These are phyloP conservation scores for Kwoniella shivajii DNA, from an alignment of 1,284 basidiomycete species.

Conservation along the genomic window DNA sequence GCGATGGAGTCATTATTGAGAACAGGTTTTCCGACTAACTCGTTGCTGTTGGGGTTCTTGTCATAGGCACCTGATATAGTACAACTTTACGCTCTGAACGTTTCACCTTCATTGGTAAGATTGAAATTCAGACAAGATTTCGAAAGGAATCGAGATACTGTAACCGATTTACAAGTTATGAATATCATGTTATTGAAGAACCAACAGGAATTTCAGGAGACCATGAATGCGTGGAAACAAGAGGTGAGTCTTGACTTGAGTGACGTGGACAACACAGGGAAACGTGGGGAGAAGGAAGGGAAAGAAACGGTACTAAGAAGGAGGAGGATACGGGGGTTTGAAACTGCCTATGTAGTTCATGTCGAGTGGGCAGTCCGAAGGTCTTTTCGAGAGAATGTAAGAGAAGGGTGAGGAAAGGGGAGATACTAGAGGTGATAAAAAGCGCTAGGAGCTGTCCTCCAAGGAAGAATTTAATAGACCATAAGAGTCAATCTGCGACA, in stretches of 20 bases:
- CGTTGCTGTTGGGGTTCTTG: no score
- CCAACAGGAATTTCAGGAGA: constrained; percentile 89
- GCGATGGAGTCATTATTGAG: background rate
- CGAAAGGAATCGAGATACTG: constrained; percentile 74
- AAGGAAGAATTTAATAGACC: no score
- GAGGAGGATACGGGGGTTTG: background rate
- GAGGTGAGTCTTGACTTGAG: constrained; percentile 44
- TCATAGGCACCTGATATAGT: constrained; percentile 85
- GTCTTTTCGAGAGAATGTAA: no score
- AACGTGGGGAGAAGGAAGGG: background rate
- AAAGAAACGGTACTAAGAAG: background rate
- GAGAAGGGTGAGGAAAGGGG: background rate
- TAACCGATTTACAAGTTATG: constrained; percentile 80
- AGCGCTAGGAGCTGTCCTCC: no score
- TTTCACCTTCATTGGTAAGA: constrained; percentile 78
- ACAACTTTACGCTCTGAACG: constrained; percentile 78
- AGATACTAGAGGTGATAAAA: background rate
- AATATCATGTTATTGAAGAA: constrained; percentile 88
- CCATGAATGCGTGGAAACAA: constrained; percentile 92
- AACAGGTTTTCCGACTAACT: no score
- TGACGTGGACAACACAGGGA: background rate
- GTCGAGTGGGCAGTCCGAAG: no score
- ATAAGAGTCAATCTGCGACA: no score
- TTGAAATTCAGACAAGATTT: constrained; percentile 84
- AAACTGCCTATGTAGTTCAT: no score